Base-by-base conservation (phyloP, 495 filamentous ascomycete species). In the Podospora didyma region DNA sequence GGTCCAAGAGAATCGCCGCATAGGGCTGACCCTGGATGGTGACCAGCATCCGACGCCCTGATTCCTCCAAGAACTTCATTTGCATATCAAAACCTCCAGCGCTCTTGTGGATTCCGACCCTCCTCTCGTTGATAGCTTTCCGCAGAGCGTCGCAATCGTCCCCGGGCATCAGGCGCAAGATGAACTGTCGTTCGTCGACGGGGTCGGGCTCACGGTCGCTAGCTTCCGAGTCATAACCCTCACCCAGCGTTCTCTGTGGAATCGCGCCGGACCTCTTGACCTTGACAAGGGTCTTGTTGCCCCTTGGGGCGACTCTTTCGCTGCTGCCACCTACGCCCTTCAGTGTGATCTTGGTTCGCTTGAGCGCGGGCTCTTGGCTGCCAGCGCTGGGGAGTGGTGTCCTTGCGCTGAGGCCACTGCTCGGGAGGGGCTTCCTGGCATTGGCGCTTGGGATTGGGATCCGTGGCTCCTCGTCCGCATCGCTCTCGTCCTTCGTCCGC, bases 141-240 rank as follows among this genome's bases (percentile, higher is more conserved):
- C 84, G 83, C 3, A 98, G 70, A 59, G 88, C 86, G 3, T 97
- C 91, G 69, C 89, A 90, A 66, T 97, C 89, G 3, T 84, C 80
- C 1, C 91, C 92, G 1, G 90, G 90, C 46, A 82, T 63, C 88
- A 97, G 96, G 53, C 94, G 89, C 28, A 97, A 71, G 9, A 98
- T 82, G 50, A 97, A 89, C 58, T 93, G 84, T 60, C 91, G 85
- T 68, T 97, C 92, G 57, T 94, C 90, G 0, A 85, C 74, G 0
- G 94, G 94, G 64, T 98, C 94, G 2, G 76, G 64, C 69, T 98
- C 94, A 7, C 85, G 83, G 63, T 97, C 94, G 19, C 89, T 92
- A 2, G 92, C 89, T 70, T 97, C 94, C n/a, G 90, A 96, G 68
- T 98, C 94, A 70, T 97, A 98, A 7, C 92, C 95, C 20, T 94